phyloP scores from a whole-genome alignment of 257 asterid species.

The Petrea volubilis region DNA sequence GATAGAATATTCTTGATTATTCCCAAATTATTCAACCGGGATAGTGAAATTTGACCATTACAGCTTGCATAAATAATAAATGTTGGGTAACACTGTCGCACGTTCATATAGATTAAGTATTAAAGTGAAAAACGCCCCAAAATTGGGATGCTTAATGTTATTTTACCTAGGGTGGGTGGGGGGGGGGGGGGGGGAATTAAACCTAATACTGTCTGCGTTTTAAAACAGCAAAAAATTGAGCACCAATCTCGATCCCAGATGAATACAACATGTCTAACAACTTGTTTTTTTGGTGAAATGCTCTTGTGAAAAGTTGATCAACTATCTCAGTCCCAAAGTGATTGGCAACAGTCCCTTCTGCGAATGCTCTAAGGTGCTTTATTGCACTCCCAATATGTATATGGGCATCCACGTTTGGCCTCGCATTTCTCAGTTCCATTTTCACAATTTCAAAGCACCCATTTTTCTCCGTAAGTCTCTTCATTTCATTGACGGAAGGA shows the following conservation, averaged over 20 bases:
- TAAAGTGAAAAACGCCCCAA: too few relatives aligned
- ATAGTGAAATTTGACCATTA: too few relatives aligned
- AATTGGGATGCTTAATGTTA: too few relatives aligned
- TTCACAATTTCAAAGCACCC: conserved; percentile 26
- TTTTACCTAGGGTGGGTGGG: too few relatives aligned
- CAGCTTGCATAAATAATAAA: too few relatives aligned
- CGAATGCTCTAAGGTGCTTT: conserved; percentile 29
- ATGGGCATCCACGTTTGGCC: not conserved
- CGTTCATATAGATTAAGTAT: too few relatives aligned
- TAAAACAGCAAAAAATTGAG: conserved; percentile 24
- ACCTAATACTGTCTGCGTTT: conserved; percentile 12
- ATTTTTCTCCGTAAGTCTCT: conserved; percentile 3
- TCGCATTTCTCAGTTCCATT: conserved; percentile 18
- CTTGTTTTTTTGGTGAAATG: not conserved
- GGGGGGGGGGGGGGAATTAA: too few relatives aligned
- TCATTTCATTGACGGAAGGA: conserved; percentile 27
- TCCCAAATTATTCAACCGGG: too few relatives aligned
- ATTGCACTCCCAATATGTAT: conserved; percentile 25
- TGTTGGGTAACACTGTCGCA: too few relatives aligned
- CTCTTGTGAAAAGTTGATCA: conserved; percentile 20
- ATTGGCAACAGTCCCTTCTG: conserved; percentile 8
- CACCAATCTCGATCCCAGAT: conserved; percentile 16
- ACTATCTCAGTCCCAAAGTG: conserved; percentile 20
- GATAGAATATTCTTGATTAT: too few relatives aligned
- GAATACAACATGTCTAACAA: conserved; percentile 21